Evolutionary conservation across 768 basidiomycete genomes (phyloP), one percentile per base, ranked within the genome.

Genomic region (Clitopilus hobsonii): DNA sequence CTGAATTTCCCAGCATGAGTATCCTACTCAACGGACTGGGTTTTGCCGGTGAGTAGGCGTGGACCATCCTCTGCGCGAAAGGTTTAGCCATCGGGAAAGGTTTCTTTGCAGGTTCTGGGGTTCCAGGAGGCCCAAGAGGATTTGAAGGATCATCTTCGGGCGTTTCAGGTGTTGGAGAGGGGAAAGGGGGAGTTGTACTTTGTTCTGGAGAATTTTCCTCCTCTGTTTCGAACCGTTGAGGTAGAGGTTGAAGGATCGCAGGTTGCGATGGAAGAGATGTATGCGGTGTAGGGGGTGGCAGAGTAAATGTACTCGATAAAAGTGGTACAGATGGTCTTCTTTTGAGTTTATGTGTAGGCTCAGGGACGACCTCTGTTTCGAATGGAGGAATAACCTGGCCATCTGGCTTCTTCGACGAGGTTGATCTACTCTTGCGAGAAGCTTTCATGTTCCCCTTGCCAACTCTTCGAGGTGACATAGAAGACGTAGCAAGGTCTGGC

Each of bases 1-100:
- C 84, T 0, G 87, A 88, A 57, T 85, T 73, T 3, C 75, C 78
- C 38, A 91, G 74, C 84, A 85, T 82, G 22, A 91, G 75, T 52
- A 92, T 90, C 10, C 89, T 80, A 56, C 88, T 90, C 27, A 93
- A 75, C 2, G 90, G 90, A 58, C 88, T 91, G 0, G 91, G 90
- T 65, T 83, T 86, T 2, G 75, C 85, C 25, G 90, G 90, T 0
- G 91, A 91, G 58, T 92, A 93, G 0, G 89, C 88, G 58, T 93
- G 90, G 3, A 81, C 75, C 85, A 89, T 88, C 54, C 78, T 82
- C 53, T 75, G 69, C 1, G 81, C 85, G 49, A 85, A 71, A 10
- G 89, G 88, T 62, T 88, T 91, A 1, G 88, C 86, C 45, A 86
- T 71, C 0, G 87, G 87, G 70, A 87, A 89, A 1, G 80, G 74